Base-by-base conservation (phyloP, 2,329 filamentous ascomycete genomes). In the Botrytis porri region DNA sequence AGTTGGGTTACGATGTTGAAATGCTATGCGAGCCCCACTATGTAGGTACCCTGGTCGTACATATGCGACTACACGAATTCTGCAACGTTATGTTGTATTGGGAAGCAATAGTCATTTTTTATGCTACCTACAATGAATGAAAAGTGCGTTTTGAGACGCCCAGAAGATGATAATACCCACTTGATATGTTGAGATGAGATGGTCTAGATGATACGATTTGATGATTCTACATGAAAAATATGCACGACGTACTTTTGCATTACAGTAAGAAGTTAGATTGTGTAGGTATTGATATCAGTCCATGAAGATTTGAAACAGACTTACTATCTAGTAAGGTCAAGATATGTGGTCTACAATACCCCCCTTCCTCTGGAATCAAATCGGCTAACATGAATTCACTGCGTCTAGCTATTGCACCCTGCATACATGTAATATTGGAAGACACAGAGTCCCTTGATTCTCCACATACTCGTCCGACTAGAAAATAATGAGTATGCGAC, bases 281-380 rank as follows among this genome's bases (percentile, higher is more conserved):
- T 62, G 14, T n/a, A 62, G 35, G 25, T 62, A 62, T 62, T 25
- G 14, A n/a, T n/a, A 18, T 35, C n/a, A 18, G 25, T 41, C 22
- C 60, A 18, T 39, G n/a, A n/a, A 41, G 3, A 16, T 62, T 41
- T 62, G 60, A 62, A 62, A 62, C 60, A 62, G 18, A 41, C 60
- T 39, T 62, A 18, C 22, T 57, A 39, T 62, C 60, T 39, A 39
- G 22, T n/a, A n/a, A 62, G 35, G 22, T 57, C n/a, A 32, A 57
- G 25, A n/a, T 41, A 62, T 62, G 60, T 37, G 35, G 60, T 14
- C 35, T 62, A 62, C 60, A 62, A 62, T 62, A n/a, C 60, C 60
- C 59, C 35, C 35, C 4, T 9, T 39, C 25, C 14, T 22, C 35
- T 37, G 12, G 25, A 41, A 18, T 39, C 2, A n/a, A 37, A 14